These are phyloP conservation scores for Sporothrix variecibatus DNA, from an alignment of 2,329 filamentous ascomycete genomes.

Conservation along the genomic window DNA sequence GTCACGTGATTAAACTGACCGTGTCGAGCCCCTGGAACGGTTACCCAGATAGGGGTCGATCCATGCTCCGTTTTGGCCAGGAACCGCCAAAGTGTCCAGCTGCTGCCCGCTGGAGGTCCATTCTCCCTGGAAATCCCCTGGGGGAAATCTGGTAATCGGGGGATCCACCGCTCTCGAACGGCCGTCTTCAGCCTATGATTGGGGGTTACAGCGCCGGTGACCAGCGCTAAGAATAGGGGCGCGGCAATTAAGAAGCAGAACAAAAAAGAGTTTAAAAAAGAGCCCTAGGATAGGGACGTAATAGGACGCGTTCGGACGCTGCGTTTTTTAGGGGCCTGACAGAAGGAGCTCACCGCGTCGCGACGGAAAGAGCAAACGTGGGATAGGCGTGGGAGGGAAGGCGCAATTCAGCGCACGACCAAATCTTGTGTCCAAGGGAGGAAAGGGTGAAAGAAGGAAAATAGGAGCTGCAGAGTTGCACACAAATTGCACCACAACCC, in stretches of 20 bases:
- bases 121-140: background rate
- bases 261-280: too few species aligned
- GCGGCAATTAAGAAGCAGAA: background rate
- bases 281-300: background rate
- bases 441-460: background rate
- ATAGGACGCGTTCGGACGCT: background rate
- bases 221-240: slow-evolving; percentile 21
- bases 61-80: background rate
- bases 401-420: background rate
- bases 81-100: background rate
- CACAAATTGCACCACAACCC: background rate
- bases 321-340: background rate
- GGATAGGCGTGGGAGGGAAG: background rate
- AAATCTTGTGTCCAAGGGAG: background rate
- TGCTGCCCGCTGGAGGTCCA: background rate
- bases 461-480: background rate
- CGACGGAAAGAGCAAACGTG: background rate
- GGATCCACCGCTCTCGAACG: background rate
- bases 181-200: background rate
- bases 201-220: background rate
- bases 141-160: background rate
- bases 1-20: background rate
- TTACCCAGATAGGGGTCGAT: background rate
- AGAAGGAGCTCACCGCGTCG: background rate
- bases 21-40: background rate